Conservation (phyloP, 768 basidiomycete genomes). For the Rossbeevera mucosa region DNA sequence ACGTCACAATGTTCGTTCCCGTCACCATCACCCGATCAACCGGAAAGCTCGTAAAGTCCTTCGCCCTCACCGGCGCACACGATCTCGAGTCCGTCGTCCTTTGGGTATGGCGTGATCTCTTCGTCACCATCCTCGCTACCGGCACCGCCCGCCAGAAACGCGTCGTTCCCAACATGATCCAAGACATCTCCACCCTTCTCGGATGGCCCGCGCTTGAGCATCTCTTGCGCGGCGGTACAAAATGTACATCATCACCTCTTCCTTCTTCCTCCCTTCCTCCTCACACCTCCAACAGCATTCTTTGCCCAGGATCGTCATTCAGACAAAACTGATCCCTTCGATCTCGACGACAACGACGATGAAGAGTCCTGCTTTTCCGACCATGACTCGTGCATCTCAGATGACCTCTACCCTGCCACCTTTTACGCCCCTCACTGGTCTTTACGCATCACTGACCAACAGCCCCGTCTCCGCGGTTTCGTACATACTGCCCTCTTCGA, state of each 20-base stretch:
- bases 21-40: conserved; percentile 41
- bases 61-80: conserved; percentile 45
- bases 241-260: conserved; percentile 28
- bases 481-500: conserved; percentile 43
- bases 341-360: conserved; percentile 23
- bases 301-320: conserved; percentile 8
- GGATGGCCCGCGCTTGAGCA: conserved; percentile 50
- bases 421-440: conserved; percentile 54
- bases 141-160: conserved; percentile 27
- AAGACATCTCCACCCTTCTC: conserved; percentile 50
- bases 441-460: conserved; percentile 35
- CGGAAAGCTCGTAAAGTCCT: conserved; percentile 45
- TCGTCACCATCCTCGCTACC: conserved; percentile 49
- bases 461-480: conserved; percentile 37
- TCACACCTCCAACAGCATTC: not conserved
- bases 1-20: conserved; percentile 43
- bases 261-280: not conserved
- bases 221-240: conserved; percentile 51
- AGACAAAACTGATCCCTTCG: not conserved
- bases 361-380: conserved; percentile 27
- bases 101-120: conserved; percentile 70
- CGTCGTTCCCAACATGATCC: conserved; percentile 48
- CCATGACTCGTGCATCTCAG: conserved; percentile 17
- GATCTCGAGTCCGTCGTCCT: conserved; percentile 43
- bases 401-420: conserved; percentile 25